These are phyloP conservation scores for Calocera cornea DNA, from an alignment of 768 basidiomycete species.

Conservation along the genomic window DNA sequence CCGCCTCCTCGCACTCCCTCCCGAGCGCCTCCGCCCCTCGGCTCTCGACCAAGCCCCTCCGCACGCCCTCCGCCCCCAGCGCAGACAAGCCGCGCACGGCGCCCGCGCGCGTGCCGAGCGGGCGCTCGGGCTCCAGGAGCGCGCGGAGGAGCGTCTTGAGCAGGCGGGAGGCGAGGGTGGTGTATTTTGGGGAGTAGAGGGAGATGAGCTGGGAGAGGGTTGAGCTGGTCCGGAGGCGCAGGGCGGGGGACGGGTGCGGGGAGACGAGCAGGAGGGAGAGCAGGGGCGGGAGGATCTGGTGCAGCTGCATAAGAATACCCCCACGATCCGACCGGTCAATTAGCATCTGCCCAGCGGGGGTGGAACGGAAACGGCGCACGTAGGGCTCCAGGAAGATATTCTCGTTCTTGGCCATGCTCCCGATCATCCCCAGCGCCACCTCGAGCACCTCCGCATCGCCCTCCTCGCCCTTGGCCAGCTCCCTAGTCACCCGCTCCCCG, in stretches of 20 bases:
- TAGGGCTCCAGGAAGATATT: conserved; percentile 93
- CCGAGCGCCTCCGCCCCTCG: conserved; percentile 66
- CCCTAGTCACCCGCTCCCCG: conserved; percentile 67
- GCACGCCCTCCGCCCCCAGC: conserved; percentile 71
- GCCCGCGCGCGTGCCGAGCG: conserved; percentile 64
- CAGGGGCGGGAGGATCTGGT: conserved; percentile 87
- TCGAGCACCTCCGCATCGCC: conserved; percentile 60
- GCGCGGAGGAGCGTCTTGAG: conserved; percentile 89
- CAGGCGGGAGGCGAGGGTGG: conserved; percentile 72
- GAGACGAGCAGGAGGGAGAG: conserved; percentile 85
- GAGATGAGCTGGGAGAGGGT: conserved; percentile 70
- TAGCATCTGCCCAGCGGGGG: not conserved
- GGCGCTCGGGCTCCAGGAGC: conserved; percentile 34
- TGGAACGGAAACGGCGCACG: conserved; percentile 37
- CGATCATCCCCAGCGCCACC: conserved; percentile 69
- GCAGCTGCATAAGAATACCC: no score
- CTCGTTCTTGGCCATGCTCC: conserved; percentile 71
- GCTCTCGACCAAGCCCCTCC: conserved; percentile 69
- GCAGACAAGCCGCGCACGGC: conserved; percentile 77
- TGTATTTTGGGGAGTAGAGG: conserved; percentile 78
- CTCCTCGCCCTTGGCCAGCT: conserved; percentile 33
- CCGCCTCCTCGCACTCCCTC: conserved; percentile 8
- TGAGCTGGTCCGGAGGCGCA: conserved; percentile 19
- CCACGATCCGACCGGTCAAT: no score
- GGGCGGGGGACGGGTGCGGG: conserved; percentile 56